phyloP scores from a whole-genome alignment of 78 protist species.

The Protostelium mycophagum region DNA sequence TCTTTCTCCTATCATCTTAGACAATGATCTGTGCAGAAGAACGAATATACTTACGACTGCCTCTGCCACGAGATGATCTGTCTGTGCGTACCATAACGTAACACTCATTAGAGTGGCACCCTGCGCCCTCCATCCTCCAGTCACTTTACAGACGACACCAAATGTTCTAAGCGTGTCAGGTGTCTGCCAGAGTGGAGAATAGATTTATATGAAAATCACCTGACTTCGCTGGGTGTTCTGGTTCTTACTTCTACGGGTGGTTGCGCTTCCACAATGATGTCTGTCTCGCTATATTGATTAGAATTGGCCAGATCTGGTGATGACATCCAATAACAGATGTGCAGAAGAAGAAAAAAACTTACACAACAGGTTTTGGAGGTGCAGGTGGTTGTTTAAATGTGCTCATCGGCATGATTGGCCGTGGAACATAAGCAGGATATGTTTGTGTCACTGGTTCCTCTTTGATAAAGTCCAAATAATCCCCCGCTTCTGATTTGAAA shows the following conservation, averaged over 20 bases:
- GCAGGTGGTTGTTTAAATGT: not conserved
- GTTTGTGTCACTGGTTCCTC: not conserved
- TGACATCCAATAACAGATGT: not conserved
- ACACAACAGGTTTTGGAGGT: not conserved
- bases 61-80: not conserved
- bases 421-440: not conserved
- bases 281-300: not conserved
- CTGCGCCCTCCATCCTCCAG: not conserved
- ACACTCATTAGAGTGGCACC: not conserved
- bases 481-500: not conserved
- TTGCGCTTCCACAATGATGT: not conserved
- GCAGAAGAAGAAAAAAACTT: too few relatives aligned
- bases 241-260: slow-evolving; percentile 12
- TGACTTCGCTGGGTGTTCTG: slow-evolving; percentile 8
- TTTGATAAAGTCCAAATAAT: not conserved
- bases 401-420: not conserved
- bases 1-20: slow-evolving; percentile 1
- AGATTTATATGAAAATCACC: not conserved
- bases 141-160: not conserved
- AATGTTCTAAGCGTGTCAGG: not conserved
- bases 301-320: not conserved
- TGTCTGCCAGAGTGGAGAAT: too few relatives aligned
- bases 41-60: not conserved
- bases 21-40: too few relatives aligned
- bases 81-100: not conserved